Base-by-base conservation (phyloP, 176 grass and related monocot species). In the Bolboschoenus planiculmis region DNA sequence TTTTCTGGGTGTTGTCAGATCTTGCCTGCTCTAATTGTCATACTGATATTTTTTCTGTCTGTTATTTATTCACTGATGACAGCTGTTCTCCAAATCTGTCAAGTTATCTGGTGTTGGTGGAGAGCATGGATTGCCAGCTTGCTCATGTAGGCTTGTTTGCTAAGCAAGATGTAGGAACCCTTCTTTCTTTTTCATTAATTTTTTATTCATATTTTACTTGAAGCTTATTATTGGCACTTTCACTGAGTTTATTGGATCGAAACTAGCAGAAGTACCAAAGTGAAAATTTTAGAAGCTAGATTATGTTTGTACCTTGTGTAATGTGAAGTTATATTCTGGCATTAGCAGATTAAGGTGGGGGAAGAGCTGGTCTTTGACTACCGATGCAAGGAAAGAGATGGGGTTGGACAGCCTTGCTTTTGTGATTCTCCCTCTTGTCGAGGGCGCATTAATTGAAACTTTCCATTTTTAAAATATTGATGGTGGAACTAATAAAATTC, bases 11-110 rank as follows among this genome's bases (percentile, higher is more conserved):
- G 26, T 56, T 59, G 14, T 40, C 50, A 59, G 31, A 81, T 62
- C 23, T 81, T 23, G 31, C 14, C 55, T 81, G 78, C 24, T 81
- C 8, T 81, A 30, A 60, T 81, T 60, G 27, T 26, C 21, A 23
- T 82, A 62, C 60, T 64, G 35, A 86, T 58, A 63, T 31, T 7
- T 37, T 84, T 64, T 34, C 62, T 75, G 61, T 83, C 60, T 87
- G 30, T 87, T 31, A 82, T 61, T 89, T 56, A 67, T 76, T 53
- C 36, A 62, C 88, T 88, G 39, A 81, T 87, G 56, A 18, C 89
- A 98, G 96, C 55, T 98, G 96, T 88, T 95, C 86, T 13, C 96
- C 96, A 65, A 98, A 98, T 79, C 89, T 98, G 31, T 84, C 62
- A 37, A 93, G 47, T 57, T 87, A 84, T 53, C 86, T 95, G 79